Evolutionary conservation across 176 grass and related monocot genomes (phyloP).

Genomic region (Eleusine coracana): DNA sequence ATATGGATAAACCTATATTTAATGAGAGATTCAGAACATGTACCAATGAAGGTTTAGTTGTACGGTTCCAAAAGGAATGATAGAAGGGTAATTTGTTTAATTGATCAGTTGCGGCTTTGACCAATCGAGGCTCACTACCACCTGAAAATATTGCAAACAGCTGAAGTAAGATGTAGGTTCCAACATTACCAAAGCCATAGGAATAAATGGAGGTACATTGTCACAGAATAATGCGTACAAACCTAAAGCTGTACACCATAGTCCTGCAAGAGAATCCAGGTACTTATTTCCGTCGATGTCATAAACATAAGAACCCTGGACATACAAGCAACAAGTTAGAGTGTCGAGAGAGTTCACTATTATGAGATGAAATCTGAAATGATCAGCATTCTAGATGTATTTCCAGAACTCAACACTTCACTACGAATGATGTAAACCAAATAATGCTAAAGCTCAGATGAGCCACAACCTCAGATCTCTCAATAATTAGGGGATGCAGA

Average conservation of each 20-base stretch:
- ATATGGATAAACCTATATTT: background rate
- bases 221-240: constrained; percentile 9
- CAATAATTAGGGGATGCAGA: constrained; percentile 79
- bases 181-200: background rate
- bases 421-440: constrained; percentile 3
- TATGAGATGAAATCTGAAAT: background rate
- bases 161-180: constrained; percentile 4
- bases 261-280: constrained; percentile 88
- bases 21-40: constrained; percentile 21
- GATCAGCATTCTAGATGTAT: constrained; percentile 10
- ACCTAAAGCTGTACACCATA: constrained; percentile 98
- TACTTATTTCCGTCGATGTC: constrained; percentile 85
- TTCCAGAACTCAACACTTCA: constrained; percentile 4
- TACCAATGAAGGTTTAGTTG: constrained; percentile 91
- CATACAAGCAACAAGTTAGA: constrained; percentile 9
- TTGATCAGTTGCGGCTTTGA: constrained; percentile 84
- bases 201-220: background rate
- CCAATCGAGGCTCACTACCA: constrained; percentile 82
- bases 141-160: constrained; percentile 56
- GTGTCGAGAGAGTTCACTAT: background rate
- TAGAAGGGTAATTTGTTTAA: constrained; percentile 95
- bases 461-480: constrained; percentile 79
- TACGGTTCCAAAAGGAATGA: constrained; percentile 98
- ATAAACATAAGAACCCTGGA: constrained; percentile 95
- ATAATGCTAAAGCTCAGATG: background rate